A percentile compares a stretch with the other conserved stretches of the same genome.
These are phyloP conservation scores for Zarea fungicola DNA, from an alignment of 2,329 filamentous ascomycete genomes.

Conservation along the genomic window DNA sequence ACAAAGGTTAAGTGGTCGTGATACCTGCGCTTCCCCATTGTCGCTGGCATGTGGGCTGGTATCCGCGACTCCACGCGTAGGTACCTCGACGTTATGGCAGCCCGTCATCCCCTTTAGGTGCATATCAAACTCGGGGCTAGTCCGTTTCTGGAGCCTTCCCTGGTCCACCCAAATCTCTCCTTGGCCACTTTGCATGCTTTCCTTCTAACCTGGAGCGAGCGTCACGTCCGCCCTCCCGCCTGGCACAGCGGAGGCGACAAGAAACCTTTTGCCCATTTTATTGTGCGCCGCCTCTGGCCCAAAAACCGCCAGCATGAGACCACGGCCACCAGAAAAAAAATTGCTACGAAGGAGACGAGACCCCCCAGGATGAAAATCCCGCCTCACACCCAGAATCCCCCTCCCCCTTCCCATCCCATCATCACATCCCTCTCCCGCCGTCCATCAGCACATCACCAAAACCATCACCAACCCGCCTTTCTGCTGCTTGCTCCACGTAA, in stretches of 20 bases:
- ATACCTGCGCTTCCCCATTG: neutral
- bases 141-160: neutral
- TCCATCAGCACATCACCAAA: conserved; percentile 16
- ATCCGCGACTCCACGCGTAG: no score
- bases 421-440: conserved; percentile 10
- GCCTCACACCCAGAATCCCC: conserved; percentile 20
- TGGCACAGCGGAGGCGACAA: conserved; percentile 11
- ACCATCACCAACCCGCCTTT: conserved; percentile 13
- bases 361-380: conserved; percentile 28
- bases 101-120: neutral
- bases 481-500: conserved; percentile 12
- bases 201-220: no score
- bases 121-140: neutral
- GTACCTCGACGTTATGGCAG: no score
- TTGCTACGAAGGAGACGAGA: conserved; percentile 29
- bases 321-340: conserved; percentile 23
- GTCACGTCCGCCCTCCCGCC: conserved; percentile 8
- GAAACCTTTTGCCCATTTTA: conserved; percentile 14
- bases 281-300: conserved; percentile 31
- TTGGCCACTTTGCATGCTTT: no score
- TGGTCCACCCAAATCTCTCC: conserved; percentile 1
- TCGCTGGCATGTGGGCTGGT: no score
- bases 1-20: no score
- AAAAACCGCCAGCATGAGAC: conserved; percentile 37
- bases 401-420: conserved; percentile 15